phyloP scores from a whole-genome alignment of 139 green algal genomes.

The Eudorina sp. region DNA sequence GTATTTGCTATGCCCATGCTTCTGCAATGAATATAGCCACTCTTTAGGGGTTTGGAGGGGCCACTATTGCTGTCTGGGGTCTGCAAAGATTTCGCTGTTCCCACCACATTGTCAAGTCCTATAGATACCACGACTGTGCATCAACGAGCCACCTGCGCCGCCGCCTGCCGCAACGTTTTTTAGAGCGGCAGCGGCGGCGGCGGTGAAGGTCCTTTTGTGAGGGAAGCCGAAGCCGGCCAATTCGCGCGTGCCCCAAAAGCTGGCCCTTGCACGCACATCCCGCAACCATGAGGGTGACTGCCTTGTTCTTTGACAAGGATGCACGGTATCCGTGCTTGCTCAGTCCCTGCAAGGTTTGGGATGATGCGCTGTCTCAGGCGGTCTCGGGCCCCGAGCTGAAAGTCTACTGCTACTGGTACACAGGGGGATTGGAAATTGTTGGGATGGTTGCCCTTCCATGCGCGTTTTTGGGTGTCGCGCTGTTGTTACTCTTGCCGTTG shows the following conservation, averaged over 20 bases:
- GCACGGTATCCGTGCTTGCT: constrained; percentile 42
- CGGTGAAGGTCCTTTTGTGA: background rate
- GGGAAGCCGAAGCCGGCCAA: constrained; percentile 15
- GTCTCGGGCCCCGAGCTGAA: constrained; percentile 45
- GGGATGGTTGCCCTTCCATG: background rate
- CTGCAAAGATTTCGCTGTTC: background rate
- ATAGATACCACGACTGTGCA: background rate
- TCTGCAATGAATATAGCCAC: too few species aligned
- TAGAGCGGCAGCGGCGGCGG: constrained; percentile 27
- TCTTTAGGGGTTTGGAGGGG: too few species aligned
- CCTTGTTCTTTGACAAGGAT: constrained; percentile 55
- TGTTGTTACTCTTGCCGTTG: too few species aligned
- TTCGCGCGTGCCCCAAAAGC: constrained; percentile 6
- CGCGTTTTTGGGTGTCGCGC: background rate
- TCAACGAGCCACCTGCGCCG: background rate
- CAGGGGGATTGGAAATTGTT: background rate
- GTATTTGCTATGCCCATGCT: too few species aligned
- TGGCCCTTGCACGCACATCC: constrained; percentile 13
- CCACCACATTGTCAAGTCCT: constrained; percentile 1
- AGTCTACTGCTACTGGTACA: constrained; percentile 55
- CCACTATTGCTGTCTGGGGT: background rate
- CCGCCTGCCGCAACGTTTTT: background rate
- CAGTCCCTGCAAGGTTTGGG: constrained; percentile 31
- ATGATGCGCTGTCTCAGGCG: constrained; percentile 32
- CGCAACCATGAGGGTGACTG: constrained; percentile 29